Conservation (phyloP, 148 eudicot genomes). For the Rhododendron molle region DNA sequence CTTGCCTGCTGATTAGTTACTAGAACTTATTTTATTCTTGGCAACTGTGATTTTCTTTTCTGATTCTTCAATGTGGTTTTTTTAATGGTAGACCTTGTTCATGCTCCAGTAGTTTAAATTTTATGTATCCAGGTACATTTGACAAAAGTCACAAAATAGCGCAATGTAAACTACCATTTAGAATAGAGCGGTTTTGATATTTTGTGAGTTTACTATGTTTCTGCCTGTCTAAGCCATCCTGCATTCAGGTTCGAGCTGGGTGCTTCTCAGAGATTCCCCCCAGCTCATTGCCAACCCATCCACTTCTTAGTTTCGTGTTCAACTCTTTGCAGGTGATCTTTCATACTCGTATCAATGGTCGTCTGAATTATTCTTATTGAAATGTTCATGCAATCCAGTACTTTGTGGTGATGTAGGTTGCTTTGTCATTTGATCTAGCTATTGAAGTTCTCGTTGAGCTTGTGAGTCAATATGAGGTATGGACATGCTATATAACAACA, state of each 20-base stretch:
- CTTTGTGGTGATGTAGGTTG: slow-evolving; percentile 42
- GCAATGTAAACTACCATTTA: neutral
- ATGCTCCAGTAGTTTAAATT: neutral
- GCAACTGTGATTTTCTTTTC: neutral
- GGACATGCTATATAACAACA: slow-evolving; percentile 7
- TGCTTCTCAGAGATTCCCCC: slow-evolving; percentile 76
- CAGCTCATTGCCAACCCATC: slow-evolving; percentile 72
- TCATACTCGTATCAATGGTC: slow-evolving; percentile 10
- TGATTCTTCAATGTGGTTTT: neutral
- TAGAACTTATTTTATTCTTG: neutral
- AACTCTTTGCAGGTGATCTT: slow-evolving; percentile 70
- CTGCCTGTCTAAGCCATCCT: slow-evolving; percentile 13
- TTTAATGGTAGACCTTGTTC: neutral
- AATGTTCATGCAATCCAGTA: slow-evolving; percentile 6
- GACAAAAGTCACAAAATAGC: neutral
- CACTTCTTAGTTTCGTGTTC: slow-evolving; percentile 82
- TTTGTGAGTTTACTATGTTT: neutral
- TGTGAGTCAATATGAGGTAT: slow-evolving; percentile 87
- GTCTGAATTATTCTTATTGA: slow-evolving; percentile 14
- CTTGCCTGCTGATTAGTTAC: neutral
- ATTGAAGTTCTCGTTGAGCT: slow-evolving; percentile 91
- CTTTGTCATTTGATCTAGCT: slow-evolving; percentile 82
- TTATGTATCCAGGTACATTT: neutral
- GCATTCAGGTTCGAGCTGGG: slow-evolving; percentile 85
- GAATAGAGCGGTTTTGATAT: slow-evolving; percentile 7